Evolutionary conservation across 768 basidiomycete genomes (phyloP).

Genomic region (Russula abietina): DNA sequence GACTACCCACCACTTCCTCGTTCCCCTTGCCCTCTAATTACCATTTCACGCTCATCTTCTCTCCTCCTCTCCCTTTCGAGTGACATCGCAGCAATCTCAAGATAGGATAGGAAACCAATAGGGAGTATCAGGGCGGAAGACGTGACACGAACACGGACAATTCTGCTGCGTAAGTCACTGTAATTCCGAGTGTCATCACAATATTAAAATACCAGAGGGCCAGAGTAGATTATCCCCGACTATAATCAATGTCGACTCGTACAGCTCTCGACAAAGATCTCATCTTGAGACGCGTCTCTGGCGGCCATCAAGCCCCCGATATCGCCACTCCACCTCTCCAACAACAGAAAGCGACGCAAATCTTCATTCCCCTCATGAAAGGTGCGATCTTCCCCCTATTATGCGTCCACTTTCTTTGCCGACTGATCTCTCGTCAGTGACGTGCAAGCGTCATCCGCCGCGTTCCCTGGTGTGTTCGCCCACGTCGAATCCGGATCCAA

Average conservation of each 20-base stretch:
- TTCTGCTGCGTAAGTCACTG: background rate
- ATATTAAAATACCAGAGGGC: too few relatives aligned
- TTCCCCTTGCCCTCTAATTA: background rate
- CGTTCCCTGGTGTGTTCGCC: background rate
- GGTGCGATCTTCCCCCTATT: background rate
- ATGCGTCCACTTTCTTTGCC: background rate
- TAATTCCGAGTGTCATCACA: background rate
- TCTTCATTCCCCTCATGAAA: background rate
- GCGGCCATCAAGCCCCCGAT: background rate
- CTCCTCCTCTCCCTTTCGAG: background rate
- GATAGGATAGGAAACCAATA: too few relatives aligned
- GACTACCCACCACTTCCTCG: background rate
- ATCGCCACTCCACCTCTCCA: background rate
- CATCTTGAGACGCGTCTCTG: background rate
- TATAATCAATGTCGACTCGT: background rate
- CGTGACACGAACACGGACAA: background rate
- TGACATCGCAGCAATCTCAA: too few relatives aligned
- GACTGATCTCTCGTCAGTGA: background rate
- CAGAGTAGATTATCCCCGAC: background rate
- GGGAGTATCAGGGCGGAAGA: too few relatives aligned
- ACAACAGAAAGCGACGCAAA: background rate
- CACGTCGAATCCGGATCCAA: background rate
- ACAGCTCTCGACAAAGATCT: constrained; percentile 3
- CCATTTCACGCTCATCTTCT: background rate
- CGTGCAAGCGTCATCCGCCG: background rate